Evolutionary conservation across 768 basidiomycete species (phyloP).

Genomic region (Solioccasus polychromus): DNA sequence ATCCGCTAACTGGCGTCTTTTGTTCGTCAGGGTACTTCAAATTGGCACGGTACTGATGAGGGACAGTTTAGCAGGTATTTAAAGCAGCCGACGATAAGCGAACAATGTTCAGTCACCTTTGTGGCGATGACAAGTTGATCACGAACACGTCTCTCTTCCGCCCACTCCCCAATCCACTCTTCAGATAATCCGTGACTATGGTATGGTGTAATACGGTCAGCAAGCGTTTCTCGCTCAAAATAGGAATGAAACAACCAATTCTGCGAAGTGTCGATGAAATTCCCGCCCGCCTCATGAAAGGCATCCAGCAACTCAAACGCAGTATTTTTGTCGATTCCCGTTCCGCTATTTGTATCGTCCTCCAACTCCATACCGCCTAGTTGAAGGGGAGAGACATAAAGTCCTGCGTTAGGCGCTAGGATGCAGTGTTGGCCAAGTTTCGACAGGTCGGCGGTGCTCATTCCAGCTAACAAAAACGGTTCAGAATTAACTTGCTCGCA

Average conservation of each 20-base stretch:
- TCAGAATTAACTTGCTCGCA: too few species aligned
- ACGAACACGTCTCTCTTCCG: not conserved
- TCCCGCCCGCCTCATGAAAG: not conserved
- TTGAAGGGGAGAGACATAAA: conserved; percentile 1
- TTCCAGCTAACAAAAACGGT: too few species aligned
- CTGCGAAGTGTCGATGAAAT: too few species aligned
- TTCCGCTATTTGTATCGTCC: not conserved
- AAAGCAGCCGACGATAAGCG: too few species aligned
- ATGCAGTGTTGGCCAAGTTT: not conserved
- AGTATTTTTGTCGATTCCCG: not conserved
- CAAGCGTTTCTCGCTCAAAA: not conserved
- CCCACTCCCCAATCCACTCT: conserved; percentile 1
- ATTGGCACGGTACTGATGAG: not conserved
- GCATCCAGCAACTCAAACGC: not conserved
- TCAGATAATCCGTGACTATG: conserved; percentile 1
- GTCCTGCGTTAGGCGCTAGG: not conserved
- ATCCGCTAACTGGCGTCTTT: not conserved
- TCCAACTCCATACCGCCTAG: not conserved
- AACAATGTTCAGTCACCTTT: not conserved
- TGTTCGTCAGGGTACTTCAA: not conserved
- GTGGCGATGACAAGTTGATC: conserved; percentile 1
- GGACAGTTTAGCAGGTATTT: too few species aligned
- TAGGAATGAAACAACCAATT: not conserved
- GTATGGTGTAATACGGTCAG: not conserved
- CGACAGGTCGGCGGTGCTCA: not conserved